These are phyloP conservation scores for Aspergillus ellipticus DNA, from an alignment of 495 filamentous ascomycete species.

Conservation along the genomic window DNA sequence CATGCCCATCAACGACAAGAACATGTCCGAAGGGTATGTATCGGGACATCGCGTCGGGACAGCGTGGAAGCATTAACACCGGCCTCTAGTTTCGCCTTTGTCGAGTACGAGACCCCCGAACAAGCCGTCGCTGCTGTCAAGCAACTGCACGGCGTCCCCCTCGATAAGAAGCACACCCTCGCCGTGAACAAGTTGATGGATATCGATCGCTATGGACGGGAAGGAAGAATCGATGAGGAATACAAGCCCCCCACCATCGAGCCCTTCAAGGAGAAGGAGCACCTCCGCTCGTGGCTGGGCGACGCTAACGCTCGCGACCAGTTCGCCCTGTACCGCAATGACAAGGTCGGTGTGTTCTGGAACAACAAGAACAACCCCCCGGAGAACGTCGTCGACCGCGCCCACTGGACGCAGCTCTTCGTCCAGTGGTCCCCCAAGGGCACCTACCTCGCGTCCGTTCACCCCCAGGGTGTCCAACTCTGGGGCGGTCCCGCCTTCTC, in stretches of 20 bases:
- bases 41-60: slow-evolving; percentile 2
- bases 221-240: slow-evolving; percentile 87
- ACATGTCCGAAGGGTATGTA: slow-evolving; percentile 76
- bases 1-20: slow-evolving; percentile 85
- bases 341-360: slow-evolving; percentile 93
- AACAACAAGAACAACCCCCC: slow-evolving; percentile 91
- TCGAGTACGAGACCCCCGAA: slow-evolving; percentile 90
- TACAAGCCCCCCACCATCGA: slow-evolving; percentile 76
- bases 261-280: slow-evolving; percentile 84
- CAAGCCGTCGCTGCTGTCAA: slow-evolving; percentile 87
- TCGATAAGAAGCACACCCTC: slow-evolving; percentile 94
- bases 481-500: slow-evolving; percentile 92
- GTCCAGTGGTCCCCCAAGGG: slow-evolving; percentile 96
- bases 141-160: slow-evolving; percentile 71
- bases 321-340: slow-evolving; percentile 84
- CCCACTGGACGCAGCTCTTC: slow-evolving; percentile 95
- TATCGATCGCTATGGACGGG: slow-evolving; percentile 90
- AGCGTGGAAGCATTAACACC: slow-evolving; percentile 13
- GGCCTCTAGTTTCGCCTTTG: slow-evolving; percentile 74
- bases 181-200: slow-evolving; percentile 97
- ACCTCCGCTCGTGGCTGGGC: slow-evolving; percentile 87
- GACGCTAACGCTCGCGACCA: slow-evolving; percentile 88
- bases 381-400: slow-evolving; percentile 83
- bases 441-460: slow-evolving; percentile 90
- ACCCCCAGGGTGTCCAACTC: slow-evolving; percentile 90